A percentile compares a stretch with the other conserved stretches of the same genome.
phyloP scores from a whole-genome alignment of 768 basidiomycete genomes.

The Trametes villosa region DNA sequence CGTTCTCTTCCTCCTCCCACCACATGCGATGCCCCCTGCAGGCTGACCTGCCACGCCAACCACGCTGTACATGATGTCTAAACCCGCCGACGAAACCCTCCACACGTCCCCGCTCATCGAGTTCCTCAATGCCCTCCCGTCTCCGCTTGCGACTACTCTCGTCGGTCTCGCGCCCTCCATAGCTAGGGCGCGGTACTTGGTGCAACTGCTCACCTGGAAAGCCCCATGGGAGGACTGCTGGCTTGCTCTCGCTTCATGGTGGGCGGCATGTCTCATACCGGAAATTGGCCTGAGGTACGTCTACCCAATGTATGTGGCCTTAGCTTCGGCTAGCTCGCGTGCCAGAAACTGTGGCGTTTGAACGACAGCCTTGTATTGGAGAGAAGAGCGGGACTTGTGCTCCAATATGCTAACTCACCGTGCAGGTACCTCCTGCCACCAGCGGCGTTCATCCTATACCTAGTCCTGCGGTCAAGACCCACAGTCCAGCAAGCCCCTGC shows the following conservation, averaged over 20 bases:
- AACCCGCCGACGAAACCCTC: constrained; percentile 10
- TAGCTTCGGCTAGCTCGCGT: too few species aligned
- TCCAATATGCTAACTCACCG: too few species aligned
- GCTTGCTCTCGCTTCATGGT: constrained; percentile 74
- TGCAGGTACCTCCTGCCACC: constrained; percentile 66
- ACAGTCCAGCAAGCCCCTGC: constrained; percentile 26
- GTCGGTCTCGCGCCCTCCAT: constrained; percentile 64
- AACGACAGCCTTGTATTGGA: too few species aligned
- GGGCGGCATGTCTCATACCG: constrained; percentile 69
- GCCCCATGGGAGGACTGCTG: constrained; percentile 61
- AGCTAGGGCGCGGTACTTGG: constrained; percentile 42
- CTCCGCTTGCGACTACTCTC: constrained; percentile 62
- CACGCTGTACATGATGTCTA: constrained; percentile 18
- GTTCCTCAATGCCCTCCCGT: constrained; percentile 63
- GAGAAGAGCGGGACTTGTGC: too few species aligned
- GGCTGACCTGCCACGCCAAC: neutral
- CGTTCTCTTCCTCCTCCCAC: neutral
- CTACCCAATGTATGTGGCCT: neutral
- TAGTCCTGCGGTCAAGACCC: constrained; percentile 34
- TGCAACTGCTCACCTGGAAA: constrained; percentile 64
- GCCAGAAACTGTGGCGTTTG: too few species aligned
- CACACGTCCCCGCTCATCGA: constrained; percentile 36
- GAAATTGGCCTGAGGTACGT: constrained; percentile 47
- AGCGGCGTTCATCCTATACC: constrained; percentile 45
- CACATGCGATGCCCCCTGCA: neutral